Base-by-base conservation (phyloP, 148 eudicot species). In the Rhododendron simsii region DNA sequence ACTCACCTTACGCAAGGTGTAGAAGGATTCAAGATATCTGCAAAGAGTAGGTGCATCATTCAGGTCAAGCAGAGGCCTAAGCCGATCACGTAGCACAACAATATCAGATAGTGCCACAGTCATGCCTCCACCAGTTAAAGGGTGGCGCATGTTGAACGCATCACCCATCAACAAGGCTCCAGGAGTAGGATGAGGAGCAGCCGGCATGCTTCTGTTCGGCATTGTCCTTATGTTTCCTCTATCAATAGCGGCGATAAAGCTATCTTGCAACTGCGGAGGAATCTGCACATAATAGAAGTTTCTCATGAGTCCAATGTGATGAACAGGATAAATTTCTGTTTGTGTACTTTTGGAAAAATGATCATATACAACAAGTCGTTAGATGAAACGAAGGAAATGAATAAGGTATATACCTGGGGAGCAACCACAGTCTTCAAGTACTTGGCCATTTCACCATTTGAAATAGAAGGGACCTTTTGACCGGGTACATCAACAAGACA, bases 101-200 rank as follows among this genome's bases (percentile, higher is more conserved):
- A 95, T 95, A 79, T 95, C 98, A 30, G 98, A 91, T 65, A 95
- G 87, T 16, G 98, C 96, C n/a, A 95, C 98, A 18, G 98, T 95
- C 96, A 95, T 95, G 87, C 98, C 98, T 51, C 98, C 98, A 67
- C 98, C 96, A 33, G 98, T 95, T 86, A 95, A 87, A 50, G 98
- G 98, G 89, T 95, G 98, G 18, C 98, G 93, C 98, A 94, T 94
- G 91, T 95, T 94, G 88, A 95, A 95, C 18, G 98, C 98, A 89
- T 95, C 98, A 9, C 98, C 98, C 98, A 95, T 93, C 21, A 95
- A 85, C 83, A 95, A 90, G 37, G 98, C 98, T 79, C 96, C 98
- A 1, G 96, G 97, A 61, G 92, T 94, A 28, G 97, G 97, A 50
- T 88, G 95, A 82, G 97, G 97, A 30, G 90, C 91, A 65, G 97